Percentiles rank a stretch among this genome's conserved stretches.
These are phyloP conservation scores for Yamadazyma sp. DNA, from an alignment of 805 yeast genomes.

Conservation along the genomic window DNA sequence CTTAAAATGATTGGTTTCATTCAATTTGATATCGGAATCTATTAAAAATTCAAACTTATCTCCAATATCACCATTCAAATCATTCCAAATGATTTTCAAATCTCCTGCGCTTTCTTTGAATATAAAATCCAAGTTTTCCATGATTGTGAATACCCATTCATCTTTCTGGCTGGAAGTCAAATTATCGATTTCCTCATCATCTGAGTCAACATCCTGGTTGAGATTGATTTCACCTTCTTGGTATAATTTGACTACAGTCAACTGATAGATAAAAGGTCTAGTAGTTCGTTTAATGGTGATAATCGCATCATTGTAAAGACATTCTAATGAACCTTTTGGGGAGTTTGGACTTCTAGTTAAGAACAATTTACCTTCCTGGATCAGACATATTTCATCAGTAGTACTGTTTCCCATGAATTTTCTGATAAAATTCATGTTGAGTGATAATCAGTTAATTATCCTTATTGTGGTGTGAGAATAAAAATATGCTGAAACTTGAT, in stretches of 20 bases:
- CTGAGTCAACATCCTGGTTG: conserved; percentile 39
- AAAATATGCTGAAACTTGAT: no score
- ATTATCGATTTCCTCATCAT: conserved; percentile 28
- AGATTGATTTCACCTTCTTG: conserved; percentile 63
- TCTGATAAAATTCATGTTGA: conserved; percentile 73
- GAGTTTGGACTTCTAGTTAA: conserved; percentile 71
- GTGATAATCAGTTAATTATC: no score
- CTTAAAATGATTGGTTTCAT: conserved; percentile 61
- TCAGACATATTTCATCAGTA: conserved; percentile 58
- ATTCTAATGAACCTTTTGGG: conserved; percentile 85
- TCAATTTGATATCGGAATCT: conserved; percentile 53
- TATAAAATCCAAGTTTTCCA: conserved; percentile 56
- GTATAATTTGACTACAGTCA: conserved; percentile 65
- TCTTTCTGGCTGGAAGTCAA: conserved; percentile 41
- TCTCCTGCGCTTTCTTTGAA: conserved; percentile 36
- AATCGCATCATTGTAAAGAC: conserved; percentile 76
- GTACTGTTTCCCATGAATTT: conserved; percentile 57
- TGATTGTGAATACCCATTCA: conserved; percentile 70
- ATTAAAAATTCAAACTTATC: conserved; percentile 80
- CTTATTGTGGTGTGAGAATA: no score
- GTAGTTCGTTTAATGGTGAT: conserved; percentile 69
- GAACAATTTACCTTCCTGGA: conserved; percentile 79
- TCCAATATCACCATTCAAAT: conserved; percentile 80
- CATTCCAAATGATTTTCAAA: conserved; percentile 64
- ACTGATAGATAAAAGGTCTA: conserved; percentile 62